phyloP scores from a whole-genome alignment of 352 stramenopile genomes.

The Globisporangium canariense region DNA sequence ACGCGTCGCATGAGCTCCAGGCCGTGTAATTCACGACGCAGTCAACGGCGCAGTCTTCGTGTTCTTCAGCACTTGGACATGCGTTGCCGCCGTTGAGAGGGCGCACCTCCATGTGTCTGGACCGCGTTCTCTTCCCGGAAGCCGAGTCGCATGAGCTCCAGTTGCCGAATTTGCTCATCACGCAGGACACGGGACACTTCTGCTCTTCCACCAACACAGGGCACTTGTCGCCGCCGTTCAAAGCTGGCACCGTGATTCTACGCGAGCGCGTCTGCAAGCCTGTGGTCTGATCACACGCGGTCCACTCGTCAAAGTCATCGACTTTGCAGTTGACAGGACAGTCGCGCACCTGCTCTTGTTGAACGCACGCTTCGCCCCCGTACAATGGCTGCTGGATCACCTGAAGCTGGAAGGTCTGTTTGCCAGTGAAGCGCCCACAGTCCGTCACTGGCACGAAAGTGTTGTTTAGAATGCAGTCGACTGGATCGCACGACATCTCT shows the following conservation, averaged over 20 bases:
- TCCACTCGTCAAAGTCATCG: conserved; percentile 37
- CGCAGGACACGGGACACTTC: conserved; percentile 43
- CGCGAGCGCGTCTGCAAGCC: conserved; percentile 37
- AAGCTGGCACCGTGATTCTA: conserved; percentile 18
- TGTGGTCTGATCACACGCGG: conserved; percentile 24
- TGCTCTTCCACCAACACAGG: conserved; percentile 22
- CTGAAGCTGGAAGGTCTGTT: conserved; percentile 27
- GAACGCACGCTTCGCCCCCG: conserved; percentile 29
- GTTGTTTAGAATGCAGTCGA: conserved; percentile 41
- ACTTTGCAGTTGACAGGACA: conserved; percentile 45
- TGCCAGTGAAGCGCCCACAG: conserved; percentile 19
- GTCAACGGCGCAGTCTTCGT: conserved; percentile 34
- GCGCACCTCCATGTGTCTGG: conserved; percentile 23
- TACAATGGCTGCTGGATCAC: conserved; percentile 30
- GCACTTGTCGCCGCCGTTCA: conserved; percentile 39
- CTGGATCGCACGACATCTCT: conserved; percentile 23
- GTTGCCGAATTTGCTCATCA: conserved; percentile 25
- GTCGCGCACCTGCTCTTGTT: conserved; percentile 20
- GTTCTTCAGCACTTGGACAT: conserved; percentile 24
- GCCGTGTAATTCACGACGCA: conserved; percentile 38
- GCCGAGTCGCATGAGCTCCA: conserved; percentile 34
- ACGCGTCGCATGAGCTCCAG: conserved; percentile 25
- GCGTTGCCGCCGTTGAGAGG: conserved; percentile 31
- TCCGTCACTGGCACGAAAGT: conserved; percentile 31
- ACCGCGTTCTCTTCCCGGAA: conserved; percentile 21